Evolutionary conservation across 371 early-diverging fungal species (phyloP).

Genomic region (Rhizopus stolonifer): DNA sequence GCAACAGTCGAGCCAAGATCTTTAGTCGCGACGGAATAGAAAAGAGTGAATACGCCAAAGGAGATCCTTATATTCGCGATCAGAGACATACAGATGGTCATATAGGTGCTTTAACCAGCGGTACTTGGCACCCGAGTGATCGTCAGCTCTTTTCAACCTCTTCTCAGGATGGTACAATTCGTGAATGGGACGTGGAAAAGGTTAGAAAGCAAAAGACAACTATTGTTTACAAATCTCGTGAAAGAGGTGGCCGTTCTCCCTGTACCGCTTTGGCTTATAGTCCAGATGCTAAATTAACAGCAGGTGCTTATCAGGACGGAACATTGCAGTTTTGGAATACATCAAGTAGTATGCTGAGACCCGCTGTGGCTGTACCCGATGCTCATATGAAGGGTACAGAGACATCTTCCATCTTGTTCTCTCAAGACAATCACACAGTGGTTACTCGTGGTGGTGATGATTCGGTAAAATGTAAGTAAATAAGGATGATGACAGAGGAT

Average conservation of each 20-base stretch:
- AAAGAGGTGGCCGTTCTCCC: constrained; percentile 68
- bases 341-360: constrained; percentile 52
- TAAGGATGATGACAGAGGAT: no score
- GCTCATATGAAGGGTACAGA: constrained; percentile 73
- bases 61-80: constrained; percentile 94
- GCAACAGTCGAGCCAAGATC: constrained; percentile 71
- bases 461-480: constrained; percentile 79
- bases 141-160: constrained; percentile 74
- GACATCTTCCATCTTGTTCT: constrained; percentile 69
- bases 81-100: constrained; percentile 88
- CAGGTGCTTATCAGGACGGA: constrained; percentile 69
- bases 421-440: constrained; percentile 62
- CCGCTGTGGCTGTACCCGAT: constrained; percentile 53
- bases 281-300: constrained; percentile 68
- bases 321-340: constrained; percentile 62
- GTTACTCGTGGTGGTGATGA: constrained; percentile 84
- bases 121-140: constrained; percentile 81
- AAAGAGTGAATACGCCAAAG: constrained; percentile 77
- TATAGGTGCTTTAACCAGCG: constrained; percentile 76
- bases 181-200: constrained; percentile 87
- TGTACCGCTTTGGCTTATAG: constrained; percentile 70
- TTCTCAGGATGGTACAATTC: constrained; percentile 83
- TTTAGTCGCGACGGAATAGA: constrained; percentile 79
- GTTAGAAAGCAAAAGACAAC: constrained; percentile 74
- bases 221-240: constrained; percentile 74